Evolutionary conservation across 257 asterid genomes (phyloP).

Genomic region (Perilla frutescens): DNA sequence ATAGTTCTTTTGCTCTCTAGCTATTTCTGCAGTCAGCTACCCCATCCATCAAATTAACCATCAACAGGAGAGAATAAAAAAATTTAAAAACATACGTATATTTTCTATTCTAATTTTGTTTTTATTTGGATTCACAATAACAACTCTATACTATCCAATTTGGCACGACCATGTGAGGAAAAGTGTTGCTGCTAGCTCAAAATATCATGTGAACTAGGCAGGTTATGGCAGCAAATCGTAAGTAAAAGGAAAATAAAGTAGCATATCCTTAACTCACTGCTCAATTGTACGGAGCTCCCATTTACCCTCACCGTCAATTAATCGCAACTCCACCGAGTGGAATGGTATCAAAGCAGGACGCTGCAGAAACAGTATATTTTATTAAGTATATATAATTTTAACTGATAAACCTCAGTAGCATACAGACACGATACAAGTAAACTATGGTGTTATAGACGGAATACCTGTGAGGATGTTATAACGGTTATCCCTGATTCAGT

Average conservation of each 20-base stretch:
- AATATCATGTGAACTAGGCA: constrained; percentile 16
- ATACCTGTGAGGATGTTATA: constrained; percentile 97
- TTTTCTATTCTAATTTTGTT: constrained; percentile 26
- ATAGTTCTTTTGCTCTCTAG: constrained; percentile 39
- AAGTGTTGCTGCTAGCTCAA: constrained; percentile 24
- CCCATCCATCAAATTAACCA: constrained; percentile 30
- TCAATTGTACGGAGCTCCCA: constrained; percentile 95
- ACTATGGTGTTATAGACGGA: not conserved
- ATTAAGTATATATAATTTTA: constrained; percentile 6
- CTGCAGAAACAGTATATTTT: constrained; percentile 42
- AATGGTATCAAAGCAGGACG: constrained; percentile 98
- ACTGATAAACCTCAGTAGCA: constrained; percentile 13
- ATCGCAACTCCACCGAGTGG: constrained; percentile 86
- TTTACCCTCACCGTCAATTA: constrained; percentile 98
- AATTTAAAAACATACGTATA: constrained; percentile 8
- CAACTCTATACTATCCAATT: constrained; percentile 27
- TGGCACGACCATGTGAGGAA: constrained; percentile 21
- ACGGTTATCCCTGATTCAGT: constrained; percentile 83
- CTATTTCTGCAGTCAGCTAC: constrained; percentile 29
- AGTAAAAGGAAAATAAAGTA: constrained; percentile 20
- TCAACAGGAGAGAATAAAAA: not conserved
- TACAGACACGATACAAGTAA: not conserved
- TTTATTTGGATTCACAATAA: constrained; percentile 43
- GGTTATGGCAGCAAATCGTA: constrained; percentile 24
- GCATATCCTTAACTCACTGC: constrained; percentile 47